Base-by-base conservation (phyloP, 495 filamentous ascomycete species). In the Tirmania nivea region DNA sequence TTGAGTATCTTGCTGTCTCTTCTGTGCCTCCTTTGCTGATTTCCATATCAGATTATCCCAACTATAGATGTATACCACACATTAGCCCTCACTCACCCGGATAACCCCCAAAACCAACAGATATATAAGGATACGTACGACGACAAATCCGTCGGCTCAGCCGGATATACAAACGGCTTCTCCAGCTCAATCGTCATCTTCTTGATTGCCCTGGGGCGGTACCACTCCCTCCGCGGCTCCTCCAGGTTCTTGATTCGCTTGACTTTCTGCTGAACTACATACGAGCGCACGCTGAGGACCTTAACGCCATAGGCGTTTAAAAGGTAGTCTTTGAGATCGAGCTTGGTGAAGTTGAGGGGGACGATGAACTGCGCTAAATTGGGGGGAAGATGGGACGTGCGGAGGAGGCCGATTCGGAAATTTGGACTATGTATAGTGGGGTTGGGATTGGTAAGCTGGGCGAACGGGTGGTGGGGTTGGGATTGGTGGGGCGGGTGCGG, bases 291-390 rank as follows among this genome's bases (percentile, higher is more conserved):
- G 36, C 67, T 68, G n/a, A 76, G 63, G 36, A 78, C 75, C 49
- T 73, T 67, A 53, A 90, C 77, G 50, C 73, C 71, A 68, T 95
- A 94, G 17, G 67, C 73, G 62, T 86, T 72, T 60, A 76, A 75
- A 49, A 95, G 79, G 70, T 93, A 95, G 72, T 92, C 85, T 64
- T 83, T 80, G 25, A 94, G 66, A 67, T 94, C 87, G 59, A 93
- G 78, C 69, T 95, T 94, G 75, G 83, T 86, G 72, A 92, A 81
- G 56, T 75, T 77, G 61, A 94, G 74, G 14, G 87, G 87, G 47
- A 93, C 87, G 61, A 75, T 70, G 75, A 95, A 94, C 50, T 77
- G 76, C 49, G 86, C 88, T 60, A 79, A 83, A 67, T 76, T 81
- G 31, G 86, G 75, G 25, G 81, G 79, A 60, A 83, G 78, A 60